A percentile compares a stretch with the other conserved stretches of the same genome.
Evolutionary conservation across 352 stramenopile genomes (phyloP).

Genomic region (Globisporangium megalacanthum): DNA sequence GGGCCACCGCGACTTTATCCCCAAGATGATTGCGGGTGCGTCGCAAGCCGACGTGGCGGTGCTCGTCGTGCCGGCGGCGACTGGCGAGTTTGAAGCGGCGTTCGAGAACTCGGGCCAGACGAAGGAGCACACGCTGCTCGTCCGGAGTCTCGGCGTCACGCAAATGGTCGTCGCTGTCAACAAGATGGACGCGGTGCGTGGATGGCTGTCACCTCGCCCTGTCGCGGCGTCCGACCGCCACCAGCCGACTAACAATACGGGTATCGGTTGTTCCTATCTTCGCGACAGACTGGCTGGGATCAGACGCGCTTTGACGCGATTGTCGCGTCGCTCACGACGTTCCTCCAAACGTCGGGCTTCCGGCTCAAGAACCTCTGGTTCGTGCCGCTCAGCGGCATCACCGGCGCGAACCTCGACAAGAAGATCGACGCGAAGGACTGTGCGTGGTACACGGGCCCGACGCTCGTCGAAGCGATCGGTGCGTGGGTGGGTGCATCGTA

Average conservation of each 20-base stretch:
- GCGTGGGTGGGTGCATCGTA: neutral
- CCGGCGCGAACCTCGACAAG: conserved; percentile 78
- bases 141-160: conserved; percentile 90
- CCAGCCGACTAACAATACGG: no score
- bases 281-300: conserved; percentile 46
- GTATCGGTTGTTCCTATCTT: neutral
- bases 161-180: conserved; percentile 97
- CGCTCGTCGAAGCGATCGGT: conserved; percentile 79
- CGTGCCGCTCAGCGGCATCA: conserved; percentile 85
- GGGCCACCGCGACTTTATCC: conserved; percentile 96
- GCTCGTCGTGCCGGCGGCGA: conserved; percentile 92
- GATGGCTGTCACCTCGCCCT: no score
- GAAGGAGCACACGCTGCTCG: conserved; percentile 96
- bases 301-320: conserved; percentile 79
- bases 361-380: conserved; percentile 80
- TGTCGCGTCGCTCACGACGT: conserved; percentile 60
- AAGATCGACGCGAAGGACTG: conserved; percentile 39
- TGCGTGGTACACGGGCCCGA: conserved; percentile 73
- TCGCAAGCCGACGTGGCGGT: conserved; percentile 90
- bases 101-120: conserved; percentile 95
- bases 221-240: no score
- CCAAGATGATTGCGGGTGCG: conserved; percentile 96
- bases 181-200: conserved; percentile 93
- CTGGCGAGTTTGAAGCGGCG: conserved; percentile 94
- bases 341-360: conserved; percentile 74